Conservation (phyloP, 2,329 filamentous ascomycete genomes). For the Exophiala bonariae region DNA sequence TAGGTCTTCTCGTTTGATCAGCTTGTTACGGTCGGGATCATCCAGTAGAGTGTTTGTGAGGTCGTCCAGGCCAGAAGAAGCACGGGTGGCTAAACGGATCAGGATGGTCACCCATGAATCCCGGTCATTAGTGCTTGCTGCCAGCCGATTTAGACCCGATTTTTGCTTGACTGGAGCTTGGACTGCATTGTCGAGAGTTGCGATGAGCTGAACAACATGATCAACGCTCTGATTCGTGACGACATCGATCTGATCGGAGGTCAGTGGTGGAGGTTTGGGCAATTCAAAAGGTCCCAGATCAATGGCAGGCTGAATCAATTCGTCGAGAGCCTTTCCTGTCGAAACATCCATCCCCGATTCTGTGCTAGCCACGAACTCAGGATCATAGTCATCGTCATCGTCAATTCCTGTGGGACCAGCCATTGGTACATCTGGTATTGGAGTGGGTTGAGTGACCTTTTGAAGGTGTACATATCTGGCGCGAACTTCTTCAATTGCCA, state of each 20-base stretch:
- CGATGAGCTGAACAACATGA: conserved; percentile 77
- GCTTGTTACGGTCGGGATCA: conserved; percentile 30
- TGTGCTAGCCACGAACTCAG: conserved; percentile 75
- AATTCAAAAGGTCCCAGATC: conserved; percentile 76
- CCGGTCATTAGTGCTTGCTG: conserved; percentile 78
- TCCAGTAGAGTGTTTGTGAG: conserved; percentile 58
- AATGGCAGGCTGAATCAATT: conserved; percentile 50
- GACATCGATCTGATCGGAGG: conserved; percentile 68
- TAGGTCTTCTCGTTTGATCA: conserved; percentile 34
- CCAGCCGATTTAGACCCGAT: conserved; percentile 77
- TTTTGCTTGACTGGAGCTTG: conserved; percentile 46
- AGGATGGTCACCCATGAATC: conserved; percentile 92
- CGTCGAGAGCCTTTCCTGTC: conserved; percentile 49
- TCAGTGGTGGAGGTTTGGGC: conserved; percentile 72
- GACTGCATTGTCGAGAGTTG: conserved; percentile 67
- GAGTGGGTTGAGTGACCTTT: conserved; percentile 31
- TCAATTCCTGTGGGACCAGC: conserved; percentile 61
- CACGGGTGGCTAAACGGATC: conserved; percentile 78
- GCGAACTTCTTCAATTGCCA: conserved; percentile 65
- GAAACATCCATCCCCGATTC: conserved; percentile 73
- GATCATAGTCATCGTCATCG: conserved; percentile 92
- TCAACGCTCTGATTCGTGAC: conserved; percentile 73
- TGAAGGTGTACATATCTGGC: conserved; percentile 31
- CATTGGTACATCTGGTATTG: conserved; percentile 30
- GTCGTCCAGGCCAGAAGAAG: conserved; percentile 69